These are phyloP conservation scores for Pseudonectria buxi DNA, from an alignment of 2,329 filamentous ascomycete genomes.

Conservation along the genomic window DNA sequence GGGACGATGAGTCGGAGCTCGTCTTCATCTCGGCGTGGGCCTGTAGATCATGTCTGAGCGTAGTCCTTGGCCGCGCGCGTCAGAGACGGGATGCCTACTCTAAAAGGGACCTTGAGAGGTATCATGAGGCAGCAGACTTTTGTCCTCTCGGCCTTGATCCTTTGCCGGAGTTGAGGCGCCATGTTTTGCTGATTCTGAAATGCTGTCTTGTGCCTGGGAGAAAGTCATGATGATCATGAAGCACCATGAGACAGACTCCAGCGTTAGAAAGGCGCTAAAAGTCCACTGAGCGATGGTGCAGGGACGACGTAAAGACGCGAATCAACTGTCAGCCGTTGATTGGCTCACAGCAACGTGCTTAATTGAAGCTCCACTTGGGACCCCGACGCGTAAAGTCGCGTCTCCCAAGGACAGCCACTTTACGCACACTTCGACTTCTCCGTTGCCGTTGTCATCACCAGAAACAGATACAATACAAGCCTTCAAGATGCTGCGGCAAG, in stretches of 20 bases:
- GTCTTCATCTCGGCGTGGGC: slow-evolving; percentile 2
- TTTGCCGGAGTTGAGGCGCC: neutral
- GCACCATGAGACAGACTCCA: no score
- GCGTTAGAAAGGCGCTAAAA: neutral
- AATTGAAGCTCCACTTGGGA: slow-evolving; percentile 19
- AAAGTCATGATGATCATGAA: no score
- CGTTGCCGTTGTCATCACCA: slow-evolving; percentile 6
- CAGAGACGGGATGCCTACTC: slow-evolving; percentile 1
- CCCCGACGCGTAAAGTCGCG: slow-evolving; percentile 28
- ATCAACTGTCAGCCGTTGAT: no score
- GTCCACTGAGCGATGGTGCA: no score
- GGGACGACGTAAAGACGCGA: no score
- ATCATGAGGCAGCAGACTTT: neutral
- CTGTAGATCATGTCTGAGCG: neutral
- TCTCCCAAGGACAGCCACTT: slow-evolving; percentile 19
- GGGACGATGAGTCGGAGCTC: slow-evolving; percentile 1
- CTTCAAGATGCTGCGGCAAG: slow-evolving; percentile 41
- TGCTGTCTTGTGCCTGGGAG: no score
- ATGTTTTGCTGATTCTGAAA: neutral
- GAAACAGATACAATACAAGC: slow-evolving; percentile 5
- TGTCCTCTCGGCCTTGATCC: neutral
- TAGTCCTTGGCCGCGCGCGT: neutral
- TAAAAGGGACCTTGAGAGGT: slow-evolving; percentile 7
- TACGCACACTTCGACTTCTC: slow-evolving; percentile 7
- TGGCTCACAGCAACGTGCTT: slow-evolving; percentile 4